Percentiles rank a stretch among this genome's conserved stretches.
Conservation (phyloP, 768 basidiomycete species). For the Lactifluus subvellereus region DNA sequence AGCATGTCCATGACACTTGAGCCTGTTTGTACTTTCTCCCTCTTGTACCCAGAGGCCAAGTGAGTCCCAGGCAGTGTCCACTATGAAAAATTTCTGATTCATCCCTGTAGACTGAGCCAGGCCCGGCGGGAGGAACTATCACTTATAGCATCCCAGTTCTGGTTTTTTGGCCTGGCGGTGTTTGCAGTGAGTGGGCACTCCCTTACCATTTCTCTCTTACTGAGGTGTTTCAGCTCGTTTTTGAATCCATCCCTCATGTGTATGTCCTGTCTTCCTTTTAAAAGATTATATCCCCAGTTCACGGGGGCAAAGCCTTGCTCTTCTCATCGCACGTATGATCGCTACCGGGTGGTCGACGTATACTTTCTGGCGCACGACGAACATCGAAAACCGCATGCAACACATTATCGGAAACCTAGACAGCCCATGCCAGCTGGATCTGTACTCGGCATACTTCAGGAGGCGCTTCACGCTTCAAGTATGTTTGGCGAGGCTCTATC, state of each 20-base stretch:
- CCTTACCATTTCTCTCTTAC: neutral
- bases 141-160: slow-evolving; percentile 22
- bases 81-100: neutral
- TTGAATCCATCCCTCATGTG: slow-evolving; percentile 52
- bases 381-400: slow-evolving; percentile 33
- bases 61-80: neutral
- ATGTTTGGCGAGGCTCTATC: neutral
- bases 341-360: slow-evolving; percentile 48
- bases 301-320: slow-evolving; percentile 38
- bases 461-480: slow-evolving; percentile 42
- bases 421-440: slow-evolving; percentile 45
- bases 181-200: slow-evolving; percentile 17
- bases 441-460: slow-evolving; percentile 43
- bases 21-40: slow-evolving; percentile 10
- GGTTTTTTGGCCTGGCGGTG: slow-evolving; percentile 23
- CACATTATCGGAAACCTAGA: slow-evolving; percentile 36
- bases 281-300: neutral
- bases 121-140: slow-evolving; percentile 18
- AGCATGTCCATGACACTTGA: slow-evolving; percentile 1
- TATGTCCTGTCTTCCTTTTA: slow-evolving; percentile 27
- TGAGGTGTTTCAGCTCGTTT: slow-evolving; percentile 32
- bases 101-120: slow-evolving; percentile 9
- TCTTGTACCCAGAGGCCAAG: slow-evolving; percentile 16
- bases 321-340: slow-evolving; percentile 42
- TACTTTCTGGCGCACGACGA: slow-evolving; percentile 42